Base-by-base conservation (phyloP, 2,329 filamentous ascomycete genomes). In the Apiospora kogelbergensis region DNA sequence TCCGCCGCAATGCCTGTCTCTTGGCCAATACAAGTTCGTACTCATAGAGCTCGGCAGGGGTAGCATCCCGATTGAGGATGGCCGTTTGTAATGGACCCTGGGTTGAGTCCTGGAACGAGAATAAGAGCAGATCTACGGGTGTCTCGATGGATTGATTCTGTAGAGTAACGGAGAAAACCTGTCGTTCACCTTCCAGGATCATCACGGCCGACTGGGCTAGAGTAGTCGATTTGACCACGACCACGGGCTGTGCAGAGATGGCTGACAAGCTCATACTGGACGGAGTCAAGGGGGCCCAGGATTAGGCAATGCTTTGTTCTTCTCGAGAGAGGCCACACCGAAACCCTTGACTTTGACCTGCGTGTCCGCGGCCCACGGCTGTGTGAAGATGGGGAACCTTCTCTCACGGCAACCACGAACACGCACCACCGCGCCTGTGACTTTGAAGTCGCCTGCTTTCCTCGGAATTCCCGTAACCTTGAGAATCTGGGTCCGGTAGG, bases 81-180 rank as follows among this genome's bases (percentile, higher is more conserved):
- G 93, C 93, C 44, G 89, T 84, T 74, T 95, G 93, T 20, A 97
- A 84, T 10, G 93, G 90, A 7, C 86, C 87, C 71, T 94, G 93
- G 0, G 94, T 95, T 0, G 94, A 97, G 80, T 98, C 94, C 73
- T 94, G 91, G 78, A 97, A 97, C 0, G 93, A 95, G 70, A 98
- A 94, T 33, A 96, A 85, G 44, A 98, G 83, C 68, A 98, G 91
- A 76, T 97, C 93, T 1, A 93, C 93, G 1, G 93, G 85, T 1
- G 91, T 94, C 0, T 85, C 82, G 7, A 77, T 73, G 0, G 94
- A 96, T 10, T 89, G 84, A 73, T 99, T 99, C 73, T 92, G 88
- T 17, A 98, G 82, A 0, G 92, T 95, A 20, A 98, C 86, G 0
- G 88, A 91, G 76, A 98, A 97, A 0, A 84, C 84, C 73, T 90